A percentile compares a stretch with the other conserved stretches of the same genome.
phyloP scores from a whole-genome alignment of 2,329 filamentous ascomycete genomes.

The Ceratocystis diversiconidia region DNA sequence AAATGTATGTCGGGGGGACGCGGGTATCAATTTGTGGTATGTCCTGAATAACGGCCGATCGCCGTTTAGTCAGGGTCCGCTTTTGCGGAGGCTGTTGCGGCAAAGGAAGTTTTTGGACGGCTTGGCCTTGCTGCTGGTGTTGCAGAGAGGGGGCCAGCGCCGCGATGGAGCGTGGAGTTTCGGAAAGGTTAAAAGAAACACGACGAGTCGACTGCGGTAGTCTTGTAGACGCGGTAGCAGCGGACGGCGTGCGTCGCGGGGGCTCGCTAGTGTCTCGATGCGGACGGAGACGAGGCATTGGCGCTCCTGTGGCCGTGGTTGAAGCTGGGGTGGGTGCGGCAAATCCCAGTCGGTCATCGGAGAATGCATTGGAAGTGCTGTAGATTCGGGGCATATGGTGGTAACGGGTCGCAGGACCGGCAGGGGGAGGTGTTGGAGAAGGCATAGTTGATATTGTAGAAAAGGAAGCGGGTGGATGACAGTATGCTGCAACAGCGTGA shows the following conservation, averaged over 20 bases:
- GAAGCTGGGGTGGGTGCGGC: not conserved
- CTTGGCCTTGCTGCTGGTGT: not conserved
- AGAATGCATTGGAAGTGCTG: not conserved
- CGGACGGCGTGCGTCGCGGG: not conserved
- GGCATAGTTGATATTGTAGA: not conserved
- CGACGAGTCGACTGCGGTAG: slow-evolving; percentile 1
- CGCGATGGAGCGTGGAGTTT: slow-evolving; percentile 5
- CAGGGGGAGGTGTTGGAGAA: not conserved
- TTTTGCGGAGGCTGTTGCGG: slow-evolving; percentile 3
- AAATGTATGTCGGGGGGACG: not conserved
- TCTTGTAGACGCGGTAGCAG: not conserved
- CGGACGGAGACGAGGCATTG: not conserved
- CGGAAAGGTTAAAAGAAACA: slow-evolving; percentile 11
- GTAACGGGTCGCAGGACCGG: not conserved
- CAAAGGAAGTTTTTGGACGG: not conserved
- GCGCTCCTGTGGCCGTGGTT: not conserved
- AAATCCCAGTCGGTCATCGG: not conserved
- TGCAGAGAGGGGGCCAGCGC: not conserved
- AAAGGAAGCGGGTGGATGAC: not conserved
- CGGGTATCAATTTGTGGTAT: slow-evolving; percentile 13
- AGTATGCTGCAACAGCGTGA: not conserved
- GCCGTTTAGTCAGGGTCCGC: not conserved
- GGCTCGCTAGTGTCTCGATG: slow-evolving; percentile 7
- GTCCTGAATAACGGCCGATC: slow-evolving; percentile 4
- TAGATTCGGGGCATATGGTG: not conserved